Conservation (phyloP, 768 basidiomycete genomes). For the Rubroboletus pulcherrimus region DNA sequence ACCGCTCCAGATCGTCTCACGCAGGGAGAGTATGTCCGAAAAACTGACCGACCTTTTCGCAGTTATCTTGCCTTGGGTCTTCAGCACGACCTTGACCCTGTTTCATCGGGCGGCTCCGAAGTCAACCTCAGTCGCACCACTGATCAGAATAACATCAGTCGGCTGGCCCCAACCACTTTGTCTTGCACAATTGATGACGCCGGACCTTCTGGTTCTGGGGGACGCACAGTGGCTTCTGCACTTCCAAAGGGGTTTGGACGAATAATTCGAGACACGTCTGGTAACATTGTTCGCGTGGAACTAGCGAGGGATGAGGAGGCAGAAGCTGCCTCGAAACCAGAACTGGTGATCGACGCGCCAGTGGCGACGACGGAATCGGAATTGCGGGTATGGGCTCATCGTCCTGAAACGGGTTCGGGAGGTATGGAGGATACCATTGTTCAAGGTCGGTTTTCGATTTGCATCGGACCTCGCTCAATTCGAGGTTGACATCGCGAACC, state of each 20-base stretch:
- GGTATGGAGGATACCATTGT: constrained; percentile 2
- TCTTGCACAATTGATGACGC: neutral
- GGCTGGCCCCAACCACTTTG: neutral
- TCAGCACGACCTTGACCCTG: constrained; percentile 62
- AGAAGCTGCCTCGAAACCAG: constrained; percentile 17
- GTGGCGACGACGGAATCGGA: constrained; percentile 12
- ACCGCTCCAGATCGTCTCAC: neutral
- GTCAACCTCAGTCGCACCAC: constrained; percentile 15
- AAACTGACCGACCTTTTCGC: constrained; percentile 1
- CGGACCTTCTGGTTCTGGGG: constrained; percentile 1
- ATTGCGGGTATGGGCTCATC: constrained; percentile 16
- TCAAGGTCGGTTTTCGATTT: constrained; percentile 34
- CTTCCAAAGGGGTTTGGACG: constrained; percentile 70
- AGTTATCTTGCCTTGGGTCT: constrained; percentile 83
- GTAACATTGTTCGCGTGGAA: constrained; percentile 70
- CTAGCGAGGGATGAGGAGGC: constrained; percentile 49
- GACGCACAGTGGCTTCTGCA: constrained; percentile 18
- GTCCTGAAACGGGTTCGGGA: neutral
- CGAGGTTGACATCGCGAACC: neutral
- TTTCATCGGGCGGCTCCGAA: constrained; percentile 67
- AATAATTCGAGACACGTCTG: constrained; percentile 76
- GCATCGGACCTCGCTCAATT: neutral
- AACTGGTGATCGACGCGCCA: constrained; percentile 41
- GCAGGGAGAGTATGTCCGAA: neutral
- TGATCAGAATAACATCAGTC: neutral